Evolutionary conservation across 1,284 basidiomycete genomes (phyloP), one percentile per base, ranked within the genome.

Genomic region (Marasmius fiardii): DNA sequence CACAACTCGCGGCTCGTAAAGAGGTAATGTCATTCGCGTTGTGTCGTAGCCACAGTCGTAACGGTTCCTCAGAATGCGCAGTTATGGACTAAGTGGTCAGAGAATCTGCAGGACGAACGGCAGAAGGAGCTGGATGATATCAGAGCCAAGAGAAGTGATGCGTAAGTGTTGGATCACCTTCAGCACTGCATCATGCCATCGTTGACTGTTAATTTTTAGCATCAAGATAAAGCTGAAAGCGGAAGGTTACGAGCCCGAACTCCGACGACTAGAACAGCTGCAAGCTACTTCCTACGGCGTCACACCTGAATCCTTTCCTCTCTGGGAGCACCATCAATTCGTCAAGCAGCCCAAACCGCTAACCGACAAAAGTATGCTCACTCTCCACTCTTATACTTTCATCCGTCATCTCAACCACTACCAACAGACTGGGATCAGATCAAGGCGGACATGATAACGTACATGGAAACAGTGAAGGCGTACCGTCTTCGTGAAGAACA

Each of bases 401-500:
- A 51, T 31, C 21, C 10, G 41, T 31, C 6, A 18, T 2, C 18
- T 12, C n/a, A n/a, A 28, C 18, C 5, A 18, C 6, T 28, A 5
- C n/a, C 8, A 12, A 21, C 31, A 56, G 55, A 26, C 39, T 56
- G 55, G 55, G 34, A 56, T 33, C 43, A 50, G 23, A 44, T 53
- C 26, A 53, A 53, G 43, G 24, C 20, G 24, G 52, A 31, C 4
- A 26, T 53, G 41, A 28, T 44, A 4, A 18, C 12, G 3, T 53
- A 53, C 23, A 53, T 53, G 52, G 21, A 44, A 34, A 7, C 12
- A 4, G 52, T 53, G 71, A 33, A 63, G 65, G 4, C 52, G 5
- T n/a, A 65, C 21, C 61, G 64, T 14, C 44, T 61, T 3, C 50
- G 56, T 31, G 62, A 64, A 23, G 65, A 69, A 24, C 65, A 64